Evolutionary conservation across 1,139 yeast genomes (phyloP).

Genomic region (Nakaseomyces uthaithaninus): DNA sequence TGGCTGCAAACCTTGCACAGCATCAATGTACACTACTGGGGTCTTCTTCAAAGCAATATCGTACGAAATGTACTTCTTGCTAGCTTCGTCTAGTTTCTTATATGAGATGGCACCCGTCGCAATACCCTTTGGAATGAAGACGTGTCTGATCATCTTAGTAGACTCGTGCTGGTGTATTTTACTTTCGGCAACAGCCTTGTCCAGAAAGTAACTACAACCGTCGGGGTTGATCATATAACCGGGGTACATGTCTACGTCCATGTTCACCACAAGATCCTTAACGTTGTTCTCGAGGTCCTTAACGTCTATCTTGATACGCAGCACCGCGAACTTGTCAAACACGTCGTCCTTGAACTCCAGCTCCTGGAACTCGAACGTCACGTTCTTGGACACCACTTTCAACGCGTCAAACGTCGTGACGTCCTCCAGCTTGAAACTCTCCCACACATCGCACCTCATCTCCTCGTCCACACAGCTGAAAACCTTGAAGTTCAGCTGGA

Average conservation of each 20-base stretch:
- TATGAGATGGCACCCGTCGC: constrained; percentile 48
- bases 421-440: constrained; percentile 22
- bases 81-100: constrained; percentile 15
- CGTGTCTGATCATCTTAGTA: constrained; percentile 37
- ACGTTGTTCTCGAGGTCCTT: constrained; percentile 45
- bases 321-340: constrained; percentile 11
- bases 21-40: constrained; percentile 71
- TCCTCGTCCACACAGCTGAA: constrained; percentile 33
- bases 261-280: constrained; percentile 29
- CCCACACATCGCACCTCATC: constrained; percentile 21
- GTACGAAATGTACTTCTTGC: constrained; percentile 22
- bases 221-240: constrained; percentile 71
- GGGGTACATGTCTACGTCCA: constrained; percentile 18
- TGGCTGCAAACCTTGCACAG: constrained; percentile 87
- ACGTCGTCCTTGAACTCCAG: constrained; percentile 33
- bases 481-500: constrained; percentile 75
- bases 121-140: constrained; percentile 75
- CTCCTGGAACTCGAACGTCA: constrained; percentile 61
- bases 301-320: constrained; percentile 17
- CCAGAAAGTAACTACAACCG: constrained; percentile 39
- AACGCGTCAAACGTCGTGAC: constrained; percentile 15
- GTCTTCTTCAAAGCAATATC: constrained; percentile 37
- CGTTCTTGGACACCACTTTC: constrained; percentile 37
- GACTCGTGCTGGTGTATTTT: constrained; percentile 34
- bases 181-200: constrained; percentile 54